These are phyloP conservation scores for Cinnamomum chago DNA, from an alignment of 164 flowering plant genomes.

Conservation along the genomic window DNA sequence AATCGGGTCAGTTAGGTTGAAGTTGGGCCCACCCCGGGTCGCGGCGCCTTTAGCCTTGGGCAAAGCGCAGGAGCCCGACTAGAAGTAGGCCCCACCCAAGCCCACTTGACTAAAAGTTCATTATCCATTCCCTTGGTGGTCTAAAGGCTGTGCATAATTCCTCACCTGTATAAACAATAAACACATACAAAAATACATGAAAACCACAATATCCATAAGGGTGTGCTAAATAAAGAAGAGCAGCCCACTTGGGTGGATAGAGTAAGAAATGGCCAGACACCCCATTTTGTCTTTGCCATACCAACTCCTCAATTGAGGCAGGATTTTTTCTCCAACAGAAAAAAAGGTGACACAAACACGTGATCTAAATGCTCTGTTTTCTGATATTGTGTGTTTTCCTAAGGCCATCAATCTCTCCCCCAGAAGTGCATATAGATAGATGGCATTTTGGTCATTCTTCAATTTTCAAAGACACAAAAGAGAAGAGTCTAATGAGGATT, in stretches of 20 bases:
- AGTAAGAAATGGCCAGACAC: background rate
- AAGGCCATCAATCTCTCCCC: background rate
- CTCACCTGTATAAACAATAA: no score
- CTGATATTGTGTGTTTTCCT: background rate
- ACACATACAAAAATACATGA: no score
- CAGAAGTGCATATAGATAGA: background rate
- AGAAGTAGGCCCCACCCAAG: no score
- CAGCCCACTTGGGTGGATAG: slow-evolving; percentile 5
- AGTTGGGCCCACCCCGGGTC: no score
- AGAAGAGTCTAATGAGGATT: background rate
- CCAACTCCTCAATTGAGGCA: background rate
- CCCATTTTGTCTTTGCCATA: background rate
- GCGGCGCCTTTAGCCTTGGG: no score
- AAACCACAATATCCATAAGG: no score
- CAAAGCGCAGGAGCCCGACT: no score
- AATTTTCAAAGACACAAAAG: background rate
- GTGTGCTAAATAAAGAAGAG: background rate
- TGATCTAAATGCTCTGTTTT: slow-evolving; percentile 1
- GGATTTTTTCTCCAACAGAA: background rate
- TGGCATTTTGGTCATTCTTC: background rate
- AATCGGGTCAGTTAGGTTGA: no score
- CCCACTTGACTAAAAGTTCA: no score
- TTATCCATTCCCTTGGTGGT: no score
- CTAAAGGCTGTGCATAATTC: no score
- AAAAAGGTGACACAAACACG: background rate